Conservation (phyloP, 1,284 basidiomycete species). For the Exobasidium cylindrosporum region DNA sequence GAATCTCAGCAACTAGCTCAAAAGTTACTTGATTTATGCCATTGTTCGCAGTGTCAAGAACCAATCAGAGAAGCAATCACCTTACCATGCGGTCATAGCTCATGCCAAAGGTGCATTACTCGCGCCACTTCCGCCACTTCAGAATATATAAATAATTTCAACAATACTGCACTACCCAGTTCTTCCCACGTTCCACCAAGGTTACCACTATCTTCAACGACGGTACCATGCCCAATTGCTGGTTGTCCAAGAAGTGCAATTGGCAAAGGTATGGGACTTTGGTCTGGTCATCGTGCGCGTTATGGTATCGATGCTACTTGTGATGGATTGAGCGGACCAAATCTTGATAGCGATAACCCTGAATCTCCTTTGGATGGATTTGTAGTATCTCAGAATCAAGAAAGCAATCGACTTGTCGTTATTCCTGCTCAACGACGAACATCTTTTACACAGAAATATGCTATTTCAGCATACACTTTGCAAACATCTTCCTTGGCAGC, state of each 20-base stretch:
- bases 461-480: constrained; percentile 24
- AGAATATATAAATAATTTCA: constrained; percentile 19
- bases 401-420: constrained; percentile 35
- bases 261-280: constrained; percentile 40
- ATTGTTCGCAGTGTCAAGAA: constrained; percentile 30
- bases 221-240: constrained; percentile 35
- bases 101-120: constrained; percentile 37
- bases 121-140: not conserved
- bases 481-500: constrained; percentile 2
- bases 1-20: constrained; percentile 17
- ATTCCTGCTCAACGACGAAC: constrained; percentile 34
- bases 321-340: constrained; percentile 8
- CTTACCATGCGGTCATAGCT: constrained; percentile 44
- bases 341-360: constrained; percentile 22
- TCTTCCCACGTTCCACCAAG: constrained; percentile 35
- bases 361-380: constrained; percentile 44
- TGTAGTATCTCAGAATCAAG: constrained; percentile 37
- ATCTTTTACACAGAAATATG: constrained; percentile 29
- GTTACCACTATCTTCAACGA: constrained; percentile 37
- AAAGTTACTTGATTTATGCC: constrained; percentile 26
- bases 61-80: constrained; percentile 39
- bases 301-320: constrained; percentile 10
- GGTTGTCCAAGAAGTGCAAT: constrained; percentile 41
- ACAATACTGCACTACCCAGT: constrained; percentile 22
- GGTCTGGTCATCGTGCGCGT: constrained; percentile 31